Evolutionary conservation across 2,329 filamentous ascomycete species (phyloP).

Genomic region (Fonsecaea multimorphosa): DNA sequence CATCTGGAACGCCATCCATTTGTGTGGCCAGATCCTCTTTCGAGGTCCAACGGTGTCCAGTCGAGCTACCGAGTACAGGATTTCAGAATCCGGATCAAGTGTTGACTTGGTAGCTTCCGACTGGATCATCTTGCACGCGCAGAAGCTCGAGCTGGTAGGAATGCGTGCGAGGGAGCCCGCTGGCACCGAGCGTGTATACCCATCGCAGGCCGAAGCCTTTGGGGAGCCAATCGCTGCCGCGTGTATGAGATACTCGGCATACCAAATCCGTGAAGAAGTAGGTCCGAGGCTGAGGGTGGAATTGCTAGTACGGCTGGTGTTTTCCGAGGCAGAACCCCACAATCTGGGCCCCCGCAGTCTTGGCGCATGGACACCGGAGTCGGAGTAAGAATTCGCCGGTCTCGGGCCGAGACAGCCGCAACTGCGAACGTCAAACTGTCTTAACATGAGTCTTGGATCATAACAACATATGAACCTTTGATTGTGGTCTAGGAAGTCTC

Average conservation of each 20-base stretch:
- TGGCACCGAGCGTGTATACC: no score
- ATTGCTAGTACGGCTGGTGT: background rate
- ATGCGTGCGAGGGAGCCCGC: background rate
- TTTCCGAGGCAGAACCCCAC: background rate
- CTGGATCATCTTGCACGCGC: background rate
- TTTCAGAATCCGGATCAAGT: background rate
- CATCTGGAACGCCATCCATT: background rate
- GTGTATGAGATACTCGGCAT: background rate
- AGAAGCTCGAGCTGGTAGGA: background rate
- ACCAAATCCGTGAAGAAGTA: background rate
- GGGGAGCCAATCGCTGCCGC: background rate
- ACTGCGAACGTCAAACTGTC: no score
- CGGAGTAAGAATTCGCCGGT: background rate
- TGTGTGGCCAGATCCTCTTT: background rate
- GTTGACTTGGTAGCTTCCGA: background rate
- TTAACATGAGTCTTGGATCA: no score
- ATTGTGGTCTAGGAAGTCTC: background rate
- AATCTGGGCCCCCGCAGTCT: background rate
- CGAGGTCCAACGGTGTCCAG: background rate
- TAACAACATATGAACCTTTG: no score
- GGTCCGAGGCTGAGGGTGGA: background rate
- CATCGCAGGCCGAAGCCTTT: background rate
- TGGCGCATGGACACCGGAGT: background rate
- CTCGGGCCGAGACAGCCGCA: background rate
- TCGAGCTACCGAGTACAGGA: background rate